Evolutionary conservation across 768 basidiomycete genomes (phyloP), one percentile per base, ranked within the genome.

Genomic region (Termitomyces heimii): DNA sequence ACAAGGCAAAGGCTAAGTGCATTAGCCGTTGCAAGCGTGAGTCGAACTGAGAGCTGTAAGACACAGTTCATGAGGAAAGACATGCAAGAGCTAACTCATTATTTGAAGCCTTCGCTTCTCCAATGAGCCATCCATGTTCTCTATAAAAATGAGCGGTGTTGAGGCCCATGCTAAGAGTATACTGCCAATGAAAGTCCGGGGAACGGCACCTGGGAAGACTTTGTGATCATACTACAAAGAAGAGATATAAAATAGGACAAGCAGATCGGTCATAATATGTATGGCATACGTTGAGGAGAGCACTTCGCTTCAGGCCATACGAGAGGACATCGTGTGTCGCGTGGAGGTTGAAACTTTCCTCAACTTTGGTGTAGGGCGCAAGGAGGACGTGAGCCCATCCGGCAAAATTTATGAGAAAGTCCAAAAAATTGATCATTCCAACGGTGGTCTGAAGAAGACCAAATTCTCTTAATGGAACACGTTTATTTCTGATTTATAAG

Each of bases 311-410:
- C 18, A 84, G 67, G 2, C 94, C 94, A 65, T 93, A 86, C 73
- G 87, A 80, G 29, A 98, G 74, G 26, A 92, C 75, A 70, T 99
- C 97, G 66, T 97, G 92, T 0, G 79, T 80, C 0, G 92, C 94
- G 67, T 98, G 97, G 9, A 98, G 80, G 62, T 89, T 94, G 78
- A 98, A 98, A 66, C 89, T 91, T 73, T 99, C 97, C 70, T 99
- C 97, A 29, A 99, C 97, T 74, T 99, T 99, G 4, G 92, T 90
- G 68, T 89, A 93, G 0, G 97, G 96, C 2, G 91, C 82, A 3
- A 92, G 73, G 26, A 89, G 62, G 47, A 95, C 88, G 61, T 96
- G 88, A 1, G 67, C 63, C 79, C 84, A 89, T 53, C 77, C 75
- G 46, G 77, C 74, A 0, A 64, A 65, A 26, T 85, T 68, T 16